Percentiles rank a stretch among this genome's conserved stretches.
phyloP scores from a whole-genome alignment of 164 flowering plant species.

The Taxillus chinensis region DNA sequence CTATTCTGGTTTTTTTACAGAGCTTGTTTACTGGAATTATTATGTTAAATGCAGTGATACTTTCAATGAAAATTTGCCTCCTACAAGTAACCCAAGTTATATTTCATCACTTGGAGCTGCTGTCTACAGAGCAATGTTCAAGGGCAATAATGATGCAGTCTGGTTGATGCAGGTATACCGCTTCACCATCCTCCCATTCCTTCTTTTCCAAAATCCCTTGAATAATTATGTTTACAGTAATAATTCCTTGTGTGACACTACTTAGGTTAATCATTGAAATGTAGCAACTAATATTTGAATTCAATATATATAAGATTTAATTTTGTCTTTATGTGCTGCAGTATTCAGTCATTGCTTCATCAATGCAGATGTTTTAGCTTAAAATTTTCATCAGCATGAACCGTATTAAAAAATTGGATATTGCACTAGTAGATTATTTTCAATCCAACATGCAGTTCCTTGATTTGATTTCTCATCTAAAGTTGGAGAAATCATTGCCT shows the following conservation, averaged over 20 bases:
- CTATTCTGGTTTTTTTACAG: too few relatives aligned
- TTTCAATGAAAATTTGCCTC: conserved; percentile 93
- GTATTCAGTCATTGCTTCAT: too few relatives aligned
- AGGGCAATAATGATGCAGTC: conserved; percentile 73
- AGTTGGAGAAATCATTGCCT: too few relatives aligned
- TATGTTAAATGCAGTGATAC: conserved; percentile 61
- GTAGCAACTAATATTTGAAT: too few relatives aligned
- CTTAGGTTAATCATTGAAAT: not conserved
- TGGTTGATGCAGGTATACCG: conserved; percentile 95
- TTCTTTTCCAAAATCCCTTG: not conserved
- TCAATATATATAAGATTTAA: too few relatives aligned
- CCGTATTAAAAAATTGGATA: too few relatives aligned
- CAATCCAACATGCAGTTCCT: too few relatives aligned
- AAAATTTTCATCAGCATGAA: too few relatives aligned
- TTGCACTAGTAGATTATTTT: too few relatives aligned
- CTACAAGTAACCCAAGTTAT: conserved; percentile 68
- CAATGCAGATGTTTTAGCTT: too few relatives aligned
- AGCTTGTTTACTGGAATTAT: not conserved
- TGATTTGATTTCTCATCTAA: too few relatives aligned
- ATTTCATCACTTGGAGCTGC: conserved; percentile 89
- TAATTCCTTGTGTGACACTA: not conserved
- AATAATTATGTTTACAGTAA: not conserved
- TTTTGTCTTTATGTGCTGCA: too few relatives aligned
- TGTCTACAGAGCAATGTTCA: conserved; percentile 76
- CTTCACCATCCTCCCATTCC: not conserved